Evolutionary conservation across 2,329 filamentous ascomycete species (phyloP).

Genomic region (Orbilia javanica): DNA sequence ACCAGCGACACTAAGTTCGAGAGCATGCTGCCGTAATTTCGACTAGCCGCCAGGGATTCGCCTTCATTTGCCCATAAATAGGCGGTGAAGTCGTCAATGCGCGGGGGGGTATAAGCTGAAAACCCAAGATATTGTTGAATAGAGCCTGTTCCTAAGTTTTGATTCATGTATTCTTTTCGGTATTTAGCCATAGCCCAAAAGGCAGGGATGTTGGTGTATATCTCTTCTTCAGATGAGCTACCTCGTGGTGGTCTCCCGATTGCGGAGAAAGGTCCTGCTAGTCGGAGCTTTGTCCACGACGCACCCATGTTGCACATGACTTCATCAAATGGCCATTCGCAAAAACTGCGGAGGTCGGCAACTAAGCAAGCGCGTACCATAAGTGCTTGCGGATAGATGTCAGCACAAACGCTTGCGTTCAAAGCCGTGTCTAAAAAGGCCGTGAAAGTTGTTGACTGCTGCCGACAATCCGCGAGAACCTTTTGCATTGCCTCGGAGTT

Average conservation of each 20-base stretch:
- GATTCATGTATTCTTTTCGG: slow-evolving; percentile 18
- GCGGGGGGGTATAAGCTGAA: neutral
- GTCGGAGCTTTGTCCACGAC: slow-evolving; percentile 14
- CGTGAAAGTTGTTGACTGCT: slow-evolving; percentile 15
- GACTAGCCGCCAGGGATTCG: neutral
- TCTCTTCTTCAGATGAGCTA: too few relatives aligned
- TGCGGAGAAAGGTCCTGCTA: neutral
- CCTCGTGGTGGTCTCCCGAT: slow-evolving; percentile 6
- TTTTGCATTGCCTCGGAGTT: slow-evolving; percentile 4
- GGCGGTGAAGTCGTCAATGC: slow-evolving; percentile 21
- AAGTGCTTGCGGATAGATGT: slow-evolving; percentile 12
- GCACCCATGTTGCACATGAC: slow-evolving; percentile 14
- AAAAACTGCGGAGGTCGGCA: slow-evolving; percentile 3
- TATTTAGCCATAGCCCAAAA: slow-evolving; percentile 29
- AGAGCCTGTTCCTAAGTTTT: neutral
- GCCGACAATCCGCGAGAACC: slow-evolving; percentile 7
- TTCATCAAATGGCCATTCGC: slow-evolving; percentile 18
- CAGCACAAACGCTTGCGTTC: slow-evolving; percentile 11
- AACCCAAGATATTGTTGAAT: slow-evolving; percentile 5
- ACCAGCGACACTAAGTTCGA: slow-evolving; percentile 15
- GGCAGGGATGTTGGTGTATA: slow-evolving; percentile 7
- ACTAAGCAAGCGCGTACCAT: neutral
- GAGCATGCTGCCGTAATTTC: slow-evolving; percentile 20
- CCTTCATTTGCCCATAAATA: slow-evolving; percentile 11
- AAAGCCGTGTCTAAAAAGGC: slow-evolving; percentile 23